Conservation (phyloP, 2,329 filamentous ascomycete species). For the Capronia americana region DNA sequence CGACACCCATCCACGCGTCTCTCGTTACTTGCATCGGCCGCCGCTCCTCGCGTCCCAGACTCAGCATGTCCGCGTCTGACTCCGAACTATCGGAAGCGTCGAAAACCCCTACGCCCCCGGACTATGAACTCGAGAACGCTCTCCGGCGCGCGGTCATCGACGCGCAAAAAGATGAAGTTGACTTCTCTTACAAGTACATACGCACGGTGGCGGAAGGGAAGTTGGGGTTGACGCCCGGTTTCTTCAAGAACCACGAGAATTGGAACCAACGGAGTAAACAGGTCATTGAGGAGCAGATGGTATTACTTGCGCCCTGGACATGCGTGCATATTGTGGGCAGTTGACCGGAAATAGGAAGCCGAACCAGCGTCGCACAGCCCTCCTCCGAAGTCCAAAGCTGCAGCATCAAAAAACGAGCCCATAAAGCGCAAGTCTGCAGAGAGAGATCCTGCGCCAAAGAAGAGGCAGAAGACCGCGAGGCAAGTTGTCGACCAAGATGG, state of each 20-base stretch:
- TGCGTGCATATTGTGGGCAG: background rate
- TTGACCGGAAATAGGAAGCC: conserved; percentile 41
- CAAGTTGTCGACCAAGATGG: conserved; percentile 14
- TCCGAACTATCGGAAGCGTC: conserved; percentile 43
- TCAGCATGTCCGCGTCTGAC: conserved; percentile 36
- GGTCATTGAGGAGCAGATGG: conserved; percentile 61
- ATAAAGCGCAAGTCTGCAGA: conserved; percentile 32
- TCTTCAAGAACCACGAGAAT: conserved; percentile 58
- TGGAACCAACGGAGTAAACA: conserved; percentile 64
- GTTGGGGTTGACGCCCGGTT: conserved; percentile 59
- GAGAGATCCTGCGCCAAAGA: conserved; percentile 28
- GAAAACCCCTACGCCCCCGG: conserved; percentile 41
- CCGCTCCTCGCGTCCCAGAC: background rate
- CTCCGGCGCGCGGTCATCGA: conserved; percentile 48
- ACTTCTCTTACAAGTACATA: conserved; percentile 64
- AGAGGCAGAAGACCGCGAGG: conserved; percentile 30
- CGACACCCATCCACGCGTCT: background rate
- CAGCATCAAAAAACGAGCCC: conserved; percentile 5
- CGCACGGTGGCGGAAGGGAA: conserved; percentile 59
- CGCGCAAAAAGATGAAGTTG: conserved; percentile 50
- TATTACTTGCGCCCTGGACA: conserved; percentile 41
- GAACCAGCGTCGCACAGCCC: conserved; percentile 42
- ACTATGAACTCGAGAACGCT: conserved; percentile 46
- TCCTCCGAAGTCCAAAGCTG: conserved; percentile 21
- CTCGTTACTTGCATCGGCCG: background rate